phyloP scores from a whole-genome alignment of 2,329 filamentous ascomycete genomes.

The Macrophomina phaseolina region DNA sequence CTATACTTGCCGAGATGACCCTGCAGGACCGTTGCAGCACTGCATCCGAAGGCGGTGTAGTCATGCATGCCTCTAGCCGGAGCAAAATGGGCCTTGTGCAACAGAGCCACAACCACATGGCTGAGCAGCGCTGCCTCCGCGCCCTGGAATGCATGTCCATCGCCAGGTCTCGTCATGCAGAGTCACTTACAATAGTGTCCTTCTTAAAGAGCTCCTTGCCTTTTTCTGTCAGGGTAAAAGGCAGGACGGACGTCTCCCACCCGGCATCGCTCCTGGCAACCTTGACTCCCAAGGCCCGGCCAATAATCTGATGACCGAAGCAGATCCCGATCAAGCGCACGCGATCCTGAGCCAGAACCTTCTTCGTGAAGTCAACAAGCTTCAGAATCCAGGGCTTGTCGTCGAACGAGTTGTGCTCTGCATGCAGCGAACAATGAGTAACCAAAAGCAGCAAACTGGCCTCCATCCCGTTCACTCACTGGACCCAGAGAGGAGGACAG shows the following conservation, averaged over 20 bases:
- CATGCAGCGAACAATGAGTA: conserved; percentile 9
- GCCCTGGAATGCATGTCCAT: background rate
- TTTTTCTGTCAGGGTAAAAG: conserved; percentile 69
- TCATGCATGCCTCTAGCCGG: conserved; percentile 12
- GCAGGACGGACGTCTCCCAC: conserved; percentile 82
- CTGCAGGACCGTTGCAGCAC: conserved; percentile 33
- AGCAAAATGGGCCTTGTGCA: background rate
- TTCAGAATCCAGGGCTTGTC: conserved; percentile 76
- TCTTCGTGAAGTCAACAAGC: conserved; percentile 71
- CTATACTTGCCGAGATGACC: background rate
- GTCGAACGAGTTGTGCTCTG: conserved; percentile 76
- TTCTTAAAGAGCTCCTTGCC: conserved; percentile 75
- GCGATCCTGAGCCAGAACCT: conserved; percentile 64
- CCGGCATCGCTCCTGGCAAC: conserved; percentile 71
- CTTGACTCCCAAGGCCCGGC: conserved; percentile 69
- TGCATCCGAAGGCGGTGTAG: conserved; percentile 12
- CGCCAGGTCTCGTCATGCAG: background rate
- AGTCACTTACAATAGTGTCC: conserved; percentile 62
- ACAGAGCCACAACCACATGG: too few species aligned
- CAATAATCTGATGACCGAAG: conserved; percentile 88
- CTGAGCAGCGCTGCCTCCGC: background rate
- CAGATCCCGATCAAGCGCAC: conserved; percentile 80
- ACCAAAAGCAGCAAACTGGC: background rate
- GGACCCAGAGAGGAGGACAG: conserved; percentile 78
- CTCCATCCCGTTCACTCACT: conserved; percentile 50